These are phyloP conservation scores for Globisporangium barbulae DNA, from an alignment of 352 stramenopile species.

Conservation along the genomic window DNA sequence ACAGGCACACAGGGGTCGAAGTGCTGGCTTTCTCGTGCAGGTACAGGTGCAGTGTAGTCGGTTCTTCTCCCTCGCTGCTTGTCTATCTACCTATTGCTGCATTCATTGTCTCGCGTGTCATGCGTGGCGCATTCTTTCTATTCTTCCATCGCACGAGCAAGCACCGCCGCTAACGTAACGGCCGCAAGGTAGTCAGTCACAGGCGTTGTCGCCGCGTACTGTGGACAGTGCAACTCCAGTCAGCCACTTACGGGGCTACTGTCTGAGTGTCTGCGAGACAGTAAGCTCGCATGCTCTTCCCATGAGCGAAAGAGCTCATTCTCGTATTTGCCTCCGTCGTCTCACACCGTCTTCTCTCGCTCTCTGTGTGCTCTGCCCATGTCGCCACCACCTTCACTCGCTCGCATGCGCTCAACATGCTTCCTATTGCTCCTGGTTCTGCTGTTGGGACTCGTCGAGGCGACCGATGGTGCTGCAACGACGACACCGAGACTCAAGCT, in stretches of 20 bases:
- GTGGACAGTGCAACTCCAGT: too few species aligned
- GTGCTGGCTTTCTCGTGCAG: too few species aligned
- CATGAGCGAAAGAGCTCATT: background rate
- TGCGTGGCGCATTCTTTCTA: background rate
- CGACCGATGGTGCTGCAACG: background rate
- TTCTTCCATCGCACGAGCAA: background rate
- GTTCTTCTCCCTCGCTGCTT: too few species aligned
- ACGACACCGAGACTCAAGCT: constrained; percentile 8
- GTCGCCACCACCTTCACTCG: background rate
- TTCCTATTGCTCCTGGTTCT: background rate
- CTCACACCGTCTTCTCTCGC: background rate
- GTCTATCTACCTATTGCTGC: too few species aligned
- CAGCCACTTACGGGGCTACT: too few species aligned
- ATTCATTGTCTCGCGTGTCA: background rate
- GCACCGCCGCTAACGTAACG: background rate
- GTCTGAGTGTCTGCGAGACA: background rate
- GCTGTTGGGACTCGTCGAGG: background rate
- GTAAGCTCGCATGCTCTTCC: background rate
- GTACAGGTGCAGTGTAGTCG: too few species aligned
- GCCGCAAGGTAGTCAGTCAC: too few species aligned
- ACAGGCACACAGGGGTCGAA: too few species aligned
- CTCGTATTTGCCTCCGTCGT: background rate
- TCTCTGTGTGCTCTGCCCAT: background rate
- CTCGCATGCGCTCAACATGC: background rate
- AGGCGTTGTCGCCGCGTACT: background rate